Base-by-base conservation (phyloP, 2,329 filamentous ascomycete genomes). In the Cladosporium cucumerinum region DNA sequence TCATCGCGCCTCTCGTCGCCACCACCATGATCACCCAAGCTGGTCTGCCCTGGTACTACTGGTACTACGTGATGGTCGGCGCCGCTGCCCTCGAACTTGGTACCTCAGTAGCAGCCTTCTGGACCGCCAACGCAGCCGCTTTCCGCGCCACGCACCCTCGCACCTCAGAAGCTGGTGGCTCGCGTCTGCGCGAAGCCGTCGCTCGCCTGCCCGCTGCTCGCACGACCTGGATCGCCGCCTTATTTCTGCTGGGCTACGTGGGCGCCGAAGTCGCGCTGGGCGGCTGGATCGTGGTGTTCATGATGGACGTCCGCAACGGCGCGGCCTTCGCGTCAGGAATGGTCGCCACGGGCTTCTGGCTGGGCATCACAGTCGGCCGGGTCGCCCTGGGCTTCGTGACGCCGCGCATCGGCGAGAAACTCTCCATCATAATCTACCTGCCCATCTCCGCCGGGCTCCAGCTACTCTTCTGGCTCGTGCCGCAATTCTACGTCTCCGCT, bases 261-360 rank as follows among this genome's bases (percentile, higher is more conserved):
- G 92, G 92, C 4, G 84, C 86, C 6, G 92, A 96, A 77, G 89
- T 92, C 66, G 87, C 86, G 0, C 80, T 93, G 2, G 89, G 89
- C 23, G 91, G 91, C 18, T 95, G 91, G 91, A 89, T 96, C 67
- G 88, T 92, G 57, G 89, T 88, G 0, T 96, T 96, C 74, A 96
- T 96, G 91, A 86, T 93, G n/a, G 81, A 85, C 23, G 87, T 93
- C 26, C 85, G 93, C 16, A 76, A 88, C 43, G 91, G 88, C 3
- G 83, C 81, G 26, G 80, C 86, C 0, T 94, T 95, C 72, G 83
- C 87, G 2, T 88, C 89, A 36, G 92, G 92, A 2, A 86, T 95
- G 79, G 87, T 86, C 0, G 88, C 87, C 0, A 94, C 91, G 0
- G 88, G 91, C 0, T 96, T 94, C 78, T 96, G 92, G 92, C 84